These are phyloP conservation scores for Fusarium coicis DNA, from an alignment of 2,329 filamentous ascomycete species.

Conservation along the genomic window DNA sequence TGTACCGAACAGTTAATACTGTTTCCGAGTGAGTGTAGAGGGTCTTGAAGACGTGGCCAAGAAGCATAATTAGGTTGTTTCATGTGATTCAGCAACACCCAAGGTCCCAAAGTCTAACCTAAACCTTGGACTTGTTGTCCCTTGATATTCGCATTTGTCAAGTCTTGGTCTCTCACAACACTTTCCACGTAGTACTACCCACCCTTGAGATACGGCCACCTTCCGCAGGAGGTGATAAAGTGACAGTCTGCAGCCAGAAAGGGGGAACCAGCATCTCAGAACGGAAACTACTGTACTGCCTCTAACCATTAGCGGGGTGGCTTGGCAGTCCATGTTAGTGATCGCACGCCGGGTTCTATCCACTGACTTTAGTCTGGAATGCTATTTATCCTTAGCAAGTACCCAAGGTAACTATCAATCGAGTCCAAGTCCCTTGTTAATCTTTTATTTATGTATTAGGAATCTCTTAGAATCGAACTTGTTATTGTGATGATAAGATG, in stretches of 20 bases:
- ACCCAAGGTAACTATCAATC: neutral
- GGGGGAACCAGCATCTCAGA: conserved; percentile 31
- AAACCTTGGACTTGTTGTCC: neutral
- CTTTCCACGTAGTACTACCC: neutral
- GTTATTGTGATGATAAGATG: neutral
- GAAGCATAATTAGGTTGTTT: conserved; percentile 4
- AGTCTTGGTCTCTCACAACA: neutral
- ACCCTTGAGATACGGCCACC: conserved; percentile 4
- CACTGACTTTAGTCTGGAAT: conserved; percentile 11
- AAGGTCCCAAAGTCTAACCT: neutral
- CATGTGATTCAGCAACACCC: neutral
- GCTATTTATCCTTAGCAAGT: conserved; percentile 10
- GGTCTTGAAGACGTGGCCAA: neutral
- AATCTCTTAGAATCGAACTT: neutral
- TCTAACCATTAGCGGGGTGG: conserved; percentile 29
- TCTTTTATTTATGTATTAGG: neutral
- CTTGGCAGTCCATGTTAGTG: conserved; percentile 27
- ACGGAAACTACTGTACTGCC: conserved; percentile 30
- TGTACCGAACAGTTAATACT: neutral
- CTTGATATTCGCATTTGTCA: neutral
- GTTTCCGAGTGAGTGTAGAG: neutral
- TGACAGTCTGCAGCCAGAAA: conserved; percentile 19
- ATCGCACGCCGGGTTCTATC: conserved; percentile 4
- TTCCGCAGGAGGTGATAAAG: neutral
- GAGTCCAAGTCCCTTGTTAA: neutral